These are phyloP conservation scores for Pseudogymnoascus sp. DNA, from an alignment of 2,329 filamentous ascomycete genomes.

Conservation along the genomic window DNA sequence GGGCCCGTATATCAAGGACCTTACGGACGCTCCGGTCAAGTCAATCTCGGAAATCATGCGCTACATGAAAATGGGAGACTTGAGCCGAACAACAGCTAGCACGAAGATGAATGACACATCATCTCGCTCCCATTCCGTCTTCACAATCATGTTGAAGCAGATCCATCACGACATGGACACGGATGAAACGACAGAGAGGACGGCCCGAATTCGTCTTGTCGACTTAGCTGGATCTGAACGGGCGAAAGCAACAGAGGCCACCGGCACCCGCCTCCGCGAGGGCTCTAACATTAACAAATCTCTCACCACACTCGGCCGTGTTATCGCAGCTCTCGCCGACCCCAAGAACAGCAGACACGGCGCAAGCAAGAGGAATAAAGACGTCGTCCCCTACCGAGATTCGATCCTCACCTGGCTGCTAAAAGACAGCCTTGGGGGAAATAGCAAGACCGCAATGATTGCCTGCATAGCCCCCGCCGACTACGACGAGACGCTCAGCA, in stretches of 20 bases:
- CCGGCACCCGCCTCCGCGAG: conserved; percentile 80
- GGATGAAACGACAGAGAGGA: conserved; percentile 95
- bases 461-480: conserved; percentile 92
- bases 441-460: conserved; percentile 99
- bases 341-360: conserved; percentile 51
- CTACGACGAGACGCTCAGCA: conserved; percentile 95
- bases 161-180: conserved; percentile 95
- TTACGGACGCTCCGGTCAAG: conserved; percentile 87
- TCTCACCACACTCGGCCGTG: conserved; percentile 85
- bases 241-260: conserved; percentile 91
- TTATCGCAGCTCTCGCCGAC: conserved; percentile 81
- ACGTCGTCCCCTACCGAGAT: conserved; percentile 87
- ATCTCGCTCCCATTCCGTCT: conserved; percentile 91
- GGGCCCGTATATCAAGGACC: conserved; percentile 91
- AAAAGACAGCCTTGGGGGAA: conserved; percentile 91
- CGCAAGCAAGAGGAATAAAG: conserved; percentile 51
- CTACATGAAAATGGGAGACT: conserved; percentile 83
- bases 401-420: conserved; percentile 77
- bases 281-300: conserved; percentile 99
- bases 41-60: conserved; percentile 80
- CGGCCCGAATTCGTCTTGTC: conserved; percentile 86
- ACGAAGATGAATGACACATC: conserved; percentile 99
- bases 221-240: conserved; percentile 92
- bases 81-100: conserved; percentile 77
- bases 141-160: conserved; percentile 96